Base-by-base conservation (phyloP, 805 yeast species). In the Wickerhamiella shivajii region DNA sequence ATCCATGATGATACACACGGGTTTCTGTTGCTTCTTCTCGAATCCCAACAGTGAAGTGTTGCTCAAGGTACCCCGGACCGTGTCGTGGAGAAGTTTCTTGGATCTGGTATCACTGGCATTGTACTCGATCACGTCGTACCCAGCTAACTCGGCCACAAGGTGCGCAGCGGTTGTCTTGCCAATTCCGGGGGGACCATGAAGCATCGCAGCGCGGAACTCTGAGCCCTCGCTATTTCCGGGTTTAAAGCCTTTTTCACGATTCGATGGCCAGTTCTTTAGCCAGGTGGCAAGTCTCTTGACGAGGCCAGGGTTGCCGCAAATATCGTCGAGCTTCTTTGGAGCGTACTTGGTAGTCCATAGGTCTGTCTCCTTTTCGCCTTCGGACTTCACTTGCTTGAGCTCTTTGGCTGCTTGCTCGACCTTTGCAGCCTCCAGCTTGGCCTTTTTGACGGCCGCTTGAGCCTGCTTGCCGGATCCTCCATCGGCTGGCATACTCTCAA, bases 311-410 rank as follows among this genome's bases (percentile, higher is more conserved):
- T 85, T 85, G 40, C 99, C 99, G 57, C 96, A 85, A 17, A 90
- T 70, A 43, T 87, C 95, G 24, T 62, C 60, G 29, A 77, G 39
- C 23, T 64, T 63, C 1, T 71, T 67, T 7, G 99, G 99, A 0
- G 97, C 97, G 55, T 90, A 81, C 52, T 74, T 83, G 3, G 71
- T 77, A 0, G 99, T 90, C 98, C 98, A 90, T 37, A 90, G 59
- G 46, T 75, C 76, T 5, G 28, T 20, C 10, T 24, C 24, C 29
- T 32, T 18, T 11, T 22, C 22, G 10, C 18, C 17, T 11, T 14
- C 14, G 25, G 20, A 21, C n/a, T 27, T 23, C 29, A 13, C 18
- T 16, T 6, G 20, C 16, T 17, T 11, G 22, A 17, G 22, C n/a
- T 15, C 27, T 39, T 47, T 37, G 41, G 55, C 52, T 44, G 55